phyloP scores from a whole-genome alignment of 148 eudicot species.

The Dianthus caryophyllus region DNA sequence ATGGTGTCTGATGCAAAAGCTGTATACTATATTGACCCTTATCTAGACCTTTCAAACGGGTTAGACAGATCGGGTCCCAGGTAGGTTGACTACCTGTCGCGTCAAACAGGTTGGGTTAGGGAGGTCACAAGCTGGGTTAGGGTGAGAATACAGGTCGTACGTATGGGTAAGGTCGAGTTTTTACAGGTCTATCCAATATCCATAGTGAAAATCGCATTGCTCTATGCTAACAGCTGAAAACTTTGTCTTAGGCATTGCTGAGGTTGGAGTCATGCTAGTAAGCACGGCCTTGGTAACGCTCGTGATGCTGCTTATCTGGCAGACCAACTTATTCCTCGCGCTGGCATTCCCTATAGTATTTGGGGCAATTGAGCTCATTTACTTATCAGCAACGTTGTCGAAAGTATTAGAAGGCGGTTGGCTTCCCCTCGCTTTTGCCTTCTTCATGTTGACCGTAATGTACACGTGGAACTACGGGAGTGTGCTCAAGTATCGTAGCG shows the following conservation, averaged over 20 bases:
- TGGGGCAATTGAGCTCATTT: constrained; percentile 67
- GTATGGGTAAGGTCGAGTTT: no score
- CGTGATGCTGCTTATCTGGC: constrained; percentile 97
- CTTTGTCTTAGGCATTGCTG: constrained; percentile 75
- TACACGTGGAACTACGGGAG: constrained; percentile 96
- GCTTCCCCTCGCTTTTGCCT: constrained; percentile 86
- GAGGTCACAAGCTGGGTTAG: no score
- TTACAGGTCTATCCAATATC: no score
- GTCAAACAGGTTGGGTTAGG: no score
- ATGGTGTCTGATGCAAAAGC: no score
- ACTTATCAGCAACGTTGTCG: constrained; percentile 76
- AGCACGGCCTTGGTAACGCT: constrained; percentile 86
- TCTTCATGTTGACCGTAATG: constrained; percentile 72
- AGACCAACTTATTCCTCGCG: constrained; percentile 67
- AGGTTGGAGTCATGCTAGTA: constrained; percentile 94
- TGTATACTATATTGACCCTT: no score
- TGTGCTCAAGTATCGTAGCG: constrained; percentile 79
- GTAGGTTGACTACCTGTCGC: no score
- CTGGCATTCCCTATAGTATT: constrained; percentile 70
- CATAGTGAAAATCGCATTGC: not conserved
- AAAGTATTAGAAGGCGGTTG: constrained; percentile 89
- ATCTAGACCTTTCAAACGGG: no score
- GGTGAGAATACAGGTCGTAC: no score
- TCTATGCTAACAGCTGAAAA: not conserved
- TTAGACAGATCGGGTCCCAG: no score